These are phyloP conservation scores for Scheffersomyces illinoinensis DNA, from an alignment of 1,139 yeast species.

Conservation along the genomic window DNA sequence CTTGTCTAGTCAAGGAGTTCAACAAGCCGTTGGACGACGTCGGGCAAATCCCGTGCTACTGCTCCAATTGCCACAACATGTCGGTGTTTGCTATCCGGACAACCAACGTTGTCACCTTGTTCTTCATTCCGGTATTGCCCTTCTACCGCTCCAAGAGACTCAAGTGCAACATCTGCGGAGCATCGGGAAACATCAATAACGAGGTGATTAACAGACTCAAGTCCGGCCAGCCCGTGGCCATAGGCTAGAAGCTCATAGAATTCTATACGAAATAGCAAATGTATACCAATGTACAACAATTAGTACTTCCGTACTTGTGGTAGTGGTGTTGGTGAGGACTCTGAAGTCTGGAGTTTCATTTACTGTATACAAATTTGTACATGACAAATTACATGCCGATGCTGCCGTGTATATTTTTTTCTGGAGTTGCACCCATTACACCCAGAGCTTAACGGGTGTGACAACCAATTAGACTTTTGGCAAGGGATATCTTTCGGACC, in stretches of 20 bases:
- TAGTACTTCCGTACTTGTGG: too few relatives aligned
- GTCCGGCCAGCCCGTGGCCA: constrained; percentile 46
- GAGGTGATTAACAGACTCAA: constrained; percentile 33
- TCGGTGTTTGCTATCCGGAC: constrained; percentile 45
- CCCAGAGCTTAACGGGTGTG: not conserved
- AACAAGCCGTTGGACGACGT: constrained; percentile 16
- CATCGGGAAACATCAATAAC: constrained; percentile 38
- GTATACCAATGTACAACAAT: not conserved
- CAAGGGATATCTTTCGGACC: not conserved
- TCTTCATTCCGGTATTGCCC: constrained; percentile 48
- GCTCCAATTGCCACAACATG: constrained; percentile 43
- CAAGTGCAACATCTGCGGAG: constrained; percentile 46
- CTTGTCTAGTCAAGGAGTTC: constrained; percentile 14
- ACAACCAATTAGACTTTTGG: not conserved
- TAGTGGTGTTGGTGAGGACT: too few relatives aligned
- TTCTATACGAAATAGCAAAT: too few relatives aligned
- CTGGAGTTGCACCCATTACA: not conserved
- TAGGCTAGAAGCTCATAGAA: constrained; percentile 8
- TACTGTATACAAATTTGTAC: not conserved
- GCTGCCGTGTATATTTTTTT: not conserved
- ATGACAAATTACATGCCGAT: not conserved
- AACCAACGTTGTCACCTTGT: constrained; percentile 44
- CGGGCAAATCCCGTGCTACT: constrained; percentile 15
- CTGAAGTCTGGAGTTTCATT: not conserved
- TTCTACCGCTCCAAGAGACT: constrained; percentile 40